phyloP scores from a whole-genome alignment of 2,329 filamentous ascomycete genomes.

The Magnaporthiopsis incrustans region DNA sequence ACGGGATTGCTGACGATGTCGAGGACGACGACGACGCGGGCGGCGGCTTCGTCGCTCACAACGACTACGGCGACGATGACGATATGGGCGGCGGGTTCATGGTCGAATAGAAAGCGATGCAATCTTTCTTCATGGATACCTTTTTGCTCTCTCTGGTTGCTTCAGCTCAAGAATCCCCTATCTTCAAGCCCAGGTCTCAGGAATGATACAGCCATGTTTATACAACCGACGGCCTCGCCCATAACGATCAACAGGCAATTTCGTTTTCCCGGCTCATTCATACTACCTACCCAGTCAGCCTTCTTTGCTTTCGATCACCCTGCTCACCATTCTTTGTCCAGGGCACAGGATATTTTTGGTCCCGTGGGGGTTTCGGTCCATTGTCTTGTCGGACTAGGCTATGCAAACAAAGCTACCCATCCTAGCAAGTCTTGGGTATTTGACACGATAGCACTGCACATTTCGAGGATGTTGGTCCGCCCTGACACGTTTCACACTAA shows the following conservation, averaged over 20 bases:
- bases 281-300: too few species aligned
- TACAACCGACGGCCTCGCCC: not conserved
- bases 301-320: not conserved
- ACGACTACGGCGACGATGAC: slow-evolving; percentile 19
- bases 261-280: not conserved
- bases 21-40: slow-evolving; percentile 12
- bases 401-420: not conserved
- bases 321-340: not conserved
- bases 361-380: not conserved
- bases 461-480: not conserved
- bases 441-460: not conserved
- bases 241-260: not conserved
- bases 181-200: not conserved
- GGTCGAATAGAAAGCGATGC: slow-evolving; percentile 7
- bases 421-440: not conserved
- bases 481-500: not conserved
- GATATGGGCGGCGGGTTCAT: slow-evolving; percentile 18
- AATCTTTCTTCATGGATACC: not conserved
- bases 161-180: not conserved
- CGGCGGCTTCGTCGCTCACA: slow-evolving; percentile 11
- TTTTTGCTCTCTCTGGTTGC: too few species aligned
- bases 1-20: slow-evolving; percentile 19
- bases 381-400: not conserved
- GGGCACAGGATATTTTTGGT: not conserved
- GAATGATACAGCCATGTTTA: not conserved